Evolutionary conservation across 73 alveolate species (phyloP).

Genomic region (Paramecium octaurelia): DNA sequence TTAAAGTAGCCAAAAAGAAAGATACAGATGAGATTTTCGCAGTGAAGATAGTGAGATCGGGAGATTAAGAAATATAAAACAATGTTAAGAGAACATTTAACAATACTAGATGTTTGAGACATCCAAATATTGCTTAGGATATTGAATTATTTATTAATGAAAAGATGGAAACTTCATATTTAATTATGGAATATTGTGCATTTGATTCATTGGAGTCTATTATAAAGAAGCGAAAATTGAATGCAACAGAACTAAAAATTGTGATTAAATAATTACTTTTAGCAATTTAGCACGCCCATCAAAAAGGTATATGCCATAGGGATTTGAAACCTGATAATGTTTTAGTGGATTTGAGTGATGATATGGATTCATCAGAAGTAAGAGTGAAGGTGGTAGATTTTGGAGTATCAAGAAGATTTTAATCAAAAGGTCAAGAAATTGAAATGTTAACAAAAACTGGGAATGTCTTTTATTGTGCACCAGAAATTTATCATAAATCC

Average conservation of each 20-base stretch:
- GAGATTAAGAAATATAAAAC: conserved; percentile 50
- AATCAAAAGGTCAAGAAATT: not conserved
- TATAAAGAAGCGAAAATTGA: conserved; percentile 25
- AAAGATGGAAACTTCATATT: conserved; percentile 57
- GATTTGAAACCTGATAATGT: conserved; percentile 63
- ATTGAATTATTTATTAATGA: conserved; percentile 51
- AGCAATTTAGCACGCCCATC: conserved; percentile 50
- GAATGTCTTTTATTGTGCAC: conserved; percentile 42
- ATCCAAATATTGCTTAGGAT: conserved; percentile 41
- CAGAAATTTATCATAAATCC: conserved; percentile 28
- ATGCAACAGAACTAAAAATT: not conserved
- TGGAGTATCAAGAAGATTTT: conserved; percentile 35
- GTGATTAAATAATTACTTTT: conserved; percentile 17
- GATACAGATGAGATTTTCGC: conserved; percentile 48
- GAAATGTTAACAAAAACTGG: conserved; percentile 45
- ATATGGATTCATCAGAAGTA: not conserved
- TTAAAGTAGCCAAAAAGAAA: conserved; percentile 32
- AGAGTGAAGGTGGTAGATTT: conserved; percentile 12
- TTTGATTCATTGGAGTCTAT: conserved; percentile 33
- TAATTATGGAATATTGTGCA: conserved; percentile 61
- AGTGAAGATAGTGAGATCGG: conserved; percentile 57
- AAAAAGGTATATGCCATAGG: conserved; percentile 57
- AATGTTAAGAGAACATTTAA: conserved; percentile 46
- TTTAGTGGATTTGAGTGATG: not conserved
- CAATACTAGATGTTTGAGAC: conserved; percentile 43